A percentile compares a stretch with the other conserved stretches of the same genome.
Conservation (phyloP, 2,329 filamentous ascomycete species). For the Aspergillus transmontanensis region DNA sequence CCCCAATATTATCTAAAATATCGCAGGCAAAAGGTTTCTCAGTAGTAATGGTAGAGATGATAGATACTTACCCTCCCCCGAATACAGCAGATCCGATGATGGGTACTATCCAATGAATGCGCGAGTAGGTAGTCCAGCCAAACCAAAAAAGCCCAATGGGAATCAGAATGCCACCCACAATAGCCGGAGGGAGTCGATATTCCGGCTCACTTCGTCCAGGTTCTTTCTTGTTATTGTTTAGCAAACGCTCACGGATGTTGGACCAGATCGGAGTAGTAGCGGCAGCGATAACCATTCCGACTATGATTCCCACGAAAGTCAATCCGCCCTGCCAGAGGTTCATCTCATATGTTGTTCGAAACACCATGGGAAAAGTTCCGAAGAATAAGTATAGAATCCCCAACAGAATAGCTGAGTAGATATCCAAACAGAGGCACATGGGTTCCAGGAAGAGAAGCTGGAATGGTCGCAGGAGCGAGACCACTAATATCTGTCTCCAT, state of each 20-base stretch:
- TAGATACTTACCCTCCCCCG: not conserved
- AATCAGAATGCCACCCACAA: not conserved
- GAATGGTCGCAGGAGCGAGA: constrained; percentile 65
- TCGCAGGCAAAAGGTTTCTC: not conserved
- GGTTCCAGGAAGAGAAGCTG: constrained; percentile 77
- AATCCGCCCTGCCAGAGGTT: constrained; percentile 74
- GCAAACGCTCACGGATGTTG: not conserved
- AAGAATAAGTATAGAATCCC: constrained; percentile 88
- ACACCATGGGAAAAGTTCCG: constrained; percentile 78
- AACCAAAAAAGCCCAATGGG: not conserved
- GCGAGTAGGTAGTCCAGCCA: not conserved
- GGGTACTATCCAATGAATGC: not conserved
- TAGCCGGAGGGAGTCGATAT: not conserved
- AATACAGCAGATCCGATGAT: not conserved
- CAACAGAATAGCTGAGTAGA: constrained; percentile 76
- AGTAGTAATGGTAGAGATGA: not conserved
- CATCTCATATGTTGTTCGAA: constrained; percentile 71
- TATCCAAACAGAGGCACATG: constrained; percentile 77
- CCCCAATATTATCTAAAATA: not conserved
- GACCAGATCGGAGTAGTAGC: not conserved
- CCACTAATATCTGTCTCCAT: constrained; percentile 62
- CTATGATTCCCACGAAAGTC: constrained; percentile 61
- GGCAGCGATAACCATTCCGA: constrained; percentile 48
- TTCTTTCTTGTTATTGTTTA: not conserved
- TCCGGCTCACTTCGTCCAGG: not conserved